Evolutionary conservation across 129 eudicot genomes (phyloP).

Genomic region (Flaveria trinervia): DNA sequence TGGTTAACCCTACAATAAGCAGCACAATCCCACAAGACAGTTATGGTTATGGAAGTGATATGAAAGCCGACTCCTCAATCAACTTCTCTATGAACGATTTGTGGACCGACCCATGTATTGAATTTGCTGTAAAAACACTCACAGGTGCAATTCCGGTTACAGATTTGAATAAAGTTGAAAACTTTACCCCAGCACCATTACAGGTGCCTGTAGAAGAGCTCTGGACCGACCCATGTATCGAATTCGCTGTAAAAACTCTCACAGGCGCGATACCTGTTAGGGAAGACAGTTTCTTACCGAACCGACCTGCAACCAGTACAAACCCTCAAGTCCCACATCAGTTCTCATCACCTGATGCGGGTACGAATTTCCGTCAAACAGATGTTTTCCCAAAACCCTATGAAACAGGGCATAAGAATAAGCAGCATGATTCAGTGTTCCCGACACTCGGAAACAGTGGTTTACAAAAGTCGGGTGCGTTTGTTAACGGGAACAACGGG

Average conservation of each 20-base stretch:
- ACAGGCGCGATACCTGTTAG: constrained; percentile 64
- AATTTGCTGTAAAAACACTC: constrained; percentile 89
- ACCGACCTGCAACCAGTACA: constrained; percentile 37
- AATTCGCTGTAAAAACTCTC: constrained; percentile 75
- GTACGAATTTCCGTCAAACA: constrained; percentile 36
- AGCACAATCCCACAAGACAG: constrained; percentile 19
- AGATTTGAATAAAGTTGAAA: constrained; percentile 38
- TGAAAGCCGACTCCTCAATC: constrained; percentile 26
- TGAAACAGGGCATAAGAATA: constrained; percentile 22
- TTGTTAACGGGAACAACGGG: constrained; percentile 32
- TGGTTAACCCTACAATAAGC: constrained; percentile 7
- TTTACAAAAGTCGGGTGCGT: constrained; percentile 28
- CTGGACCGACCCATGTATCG: constrained; percentile 72
- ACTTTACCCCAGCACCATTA: constrained; percentile 25
- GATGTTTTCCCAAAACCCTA: constrained; percentile 30
- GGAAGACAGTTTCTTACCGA: constrained; percentile 43
- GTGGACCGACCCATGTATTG: constrained; percentile 84
- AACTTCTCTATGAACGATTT: constrained; percentile 48
- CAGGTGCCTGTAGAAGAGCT: constrained; percentile 42
- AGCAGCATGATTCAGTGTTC: constrained; percentile 29
- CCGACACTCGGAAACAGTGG: constrained; percentile 17
- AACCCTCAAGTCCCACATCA: constrained; percentile 15
- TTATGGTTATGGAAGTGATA: neutral
- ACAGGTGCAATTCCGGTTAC: constrained; percentile 72
- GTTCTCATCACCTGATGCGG: constrained; percentile 26